Conservation (phyloP, 495 filamentous ascomycete genomes). For the Talaromyces thailandensis region DNA sequence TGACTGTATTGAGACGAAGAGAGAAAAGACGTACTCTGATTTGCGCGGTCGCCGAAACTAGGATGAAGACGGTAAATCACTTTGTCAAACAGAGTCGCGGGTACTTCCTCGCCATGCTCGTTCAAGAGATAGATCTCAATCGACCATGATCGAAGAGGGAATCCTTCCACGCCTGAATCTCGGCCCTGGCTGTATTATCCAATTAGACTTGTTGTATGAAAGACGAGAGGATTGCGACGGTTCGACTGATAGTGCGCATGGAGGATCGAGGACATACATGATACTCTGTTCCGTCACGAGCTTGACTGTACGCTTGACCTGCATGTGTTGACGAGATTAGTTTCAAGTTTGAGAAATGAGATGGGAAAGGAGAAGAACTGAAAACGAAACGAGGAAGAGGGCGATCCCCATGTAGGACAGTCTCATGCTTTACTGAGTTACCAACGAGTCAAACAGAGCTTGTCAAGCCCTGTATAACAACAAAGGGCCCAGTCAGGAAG, state of each 20-base stretch:
- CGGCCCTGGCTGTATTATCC: constrained; percentile 40
- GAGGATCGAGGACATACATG: constrained; percentile 52
- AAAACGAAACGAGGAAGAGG: background rate
- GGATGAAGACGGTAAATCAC: constrained; percentile 88
- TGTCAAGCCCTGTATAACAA: background rate
- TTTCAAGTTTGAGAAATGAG: background rate
- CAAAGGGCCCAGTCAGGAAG: background rate
- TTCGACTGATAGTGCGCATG: constrained; percentile 5
- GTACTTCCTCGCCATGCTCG: constrained; percentile 54
- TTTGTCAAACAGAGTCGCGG: constrained; percentile 81
- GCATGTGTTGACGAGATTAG: constrained; percentile 4
- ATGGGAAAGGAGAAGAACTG: background rate
- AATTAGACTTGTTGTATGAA: background rate
- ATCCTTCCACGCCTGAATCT: constrained; percentile 71
- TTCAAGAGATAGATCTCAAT: constrained; percentile 54
- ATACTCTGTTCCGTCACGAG: constrained; percentile 84
- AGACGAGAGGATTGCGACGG: background rate
- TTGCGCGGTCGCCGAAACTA: constrained; percentile 69
- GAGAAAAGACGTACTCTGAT: constrained; percentile 57
- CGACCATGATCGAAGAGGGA: constrained; percentile 73
- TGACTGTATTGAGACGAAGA: background rate
- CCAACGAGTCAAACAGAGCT: background rate
- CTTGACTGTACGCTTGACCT: constrained; percentile 84
- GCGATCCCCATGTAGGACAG: background rate
- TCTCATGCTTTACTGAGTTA: background rate